These are phyloP conservation scores for Scalesia atractyloides DNA, from an alignment of 129 eudicot genomes.

Conservation along the genomic window DNA sequence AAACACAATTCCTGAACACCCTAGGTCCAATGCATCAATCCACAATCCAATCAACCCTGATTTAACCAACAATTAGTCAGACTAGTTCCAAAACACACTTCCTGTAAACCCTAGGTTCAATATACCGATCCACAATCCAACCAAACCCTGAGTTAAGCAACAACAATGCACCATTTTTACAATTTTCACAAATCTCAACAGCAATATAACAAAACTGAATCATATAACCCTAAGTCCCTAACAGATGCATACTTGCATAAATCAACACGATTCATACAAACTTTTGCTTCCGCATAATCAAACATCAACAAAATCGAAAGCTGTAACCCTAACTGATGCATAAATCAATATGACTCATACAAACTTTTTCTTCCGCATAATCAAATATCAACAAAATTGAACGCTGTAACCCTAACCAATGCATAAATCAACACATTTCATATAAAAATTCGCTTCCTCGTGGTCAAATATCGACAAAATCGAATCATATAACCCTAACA, in stretches of 20 bases:
- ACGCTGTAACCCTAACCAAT: no score
- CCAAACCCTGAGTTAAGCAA: constrained; percentile 37
- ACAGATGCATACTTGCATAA: no score
- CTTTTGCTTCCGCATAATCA: no score
- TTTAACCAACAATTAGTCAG: constrained; percentile 16
- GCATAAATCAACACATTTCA: no score
- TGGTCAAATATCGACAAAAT: no score
- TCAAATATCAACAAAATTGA: neutral
- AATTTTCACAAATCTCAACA: constrained; percentile 33
- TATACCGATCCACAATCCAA: constrained; percentile 17
- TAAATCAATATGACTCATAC: neutral
- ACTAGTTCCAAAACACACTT: constrained; percentile 32
- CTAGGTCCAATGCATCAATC: constrained; percentile 8
- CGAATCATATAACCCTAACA: neutral
- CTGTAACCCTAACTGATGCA: constrained; percentile 3
- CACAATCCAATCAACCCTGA: constrained; percentile 36
- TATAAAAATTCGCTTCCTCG: no score
- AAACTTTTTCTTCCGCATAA: constrained; percentile 6
- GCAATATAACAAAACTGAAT: neutral
- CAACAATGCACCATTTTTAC: constrained; percentile 7
- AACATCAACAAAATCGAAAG: constrained; percentile 8
- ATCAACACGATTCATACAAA: no score
- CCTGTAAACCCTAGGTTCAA: constrained; percentile 10
- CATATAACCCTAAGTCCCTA: no score
- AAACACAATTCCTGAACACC: constrained; percentile 25